phyloP scores from a whole-genome alignment of 805 yeast species.

The Myxozyma geophila region DNA sequence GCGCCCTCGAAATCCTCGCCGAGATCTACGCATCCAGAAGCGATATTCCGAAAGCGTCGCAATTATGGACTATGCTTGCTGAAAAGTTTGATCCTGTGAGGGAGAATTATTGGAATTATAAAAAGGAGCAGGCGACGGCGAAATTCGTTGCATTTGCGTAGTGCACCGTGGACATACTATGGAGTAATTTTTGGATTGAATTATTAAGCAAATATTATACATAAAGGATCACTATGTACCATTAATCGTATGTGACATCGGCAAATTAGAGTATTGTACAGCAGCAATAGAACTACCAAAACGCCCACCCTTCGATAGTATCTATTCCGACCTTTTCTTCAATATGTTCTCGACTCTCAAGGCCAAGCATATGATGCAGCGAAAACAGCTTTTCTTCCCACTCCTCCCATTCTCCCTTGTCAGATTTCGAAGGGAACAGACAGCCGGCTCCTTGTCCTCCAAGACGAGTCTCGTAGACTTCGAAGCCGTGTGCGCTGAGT shows the following conservation, averaged over 20 bases:
- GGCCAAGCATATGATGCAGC: conserved; percentile 48
- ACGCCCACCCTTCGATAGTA: conserved; percentile 56
- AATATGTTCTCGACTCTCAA: conserved; percentile 53
- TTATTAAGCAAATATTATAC: no score
- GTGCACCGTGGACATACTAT: no score
- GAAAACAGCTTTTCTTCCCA: conserved; percentile 35
- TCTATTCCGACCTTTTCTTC: conserved; percentile 55
- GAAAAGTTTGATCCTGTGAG: conserved; percentile 65
- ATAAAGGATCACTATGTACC: no score
- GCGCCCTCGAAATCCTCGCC: conserved; percentile 68
- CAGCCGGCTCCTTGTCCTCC: conserved; percentile 91
- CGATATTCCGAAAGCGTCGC: conserved; percentile 45
- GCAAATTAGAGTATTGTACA: neutral
- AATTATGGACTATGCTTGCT: conserved; percentile 58
- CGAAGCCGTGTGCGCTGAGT: conserved; percentile 59
- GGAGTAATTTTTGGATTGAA: no score
- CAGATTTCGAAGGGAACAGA: conserved; percentile 38
- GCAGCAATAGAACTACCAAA: conserved; percentile 53
- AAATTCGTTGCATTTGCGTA: neutral
- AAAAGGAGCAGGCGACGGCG: neutral
- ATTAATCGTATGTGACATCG: no score
- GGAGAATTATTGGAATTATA: conserved; percentile 59
- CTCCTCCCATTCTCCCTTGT: conserved; percentile 29
- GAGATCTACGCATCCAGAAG: conserved; percentile 50
- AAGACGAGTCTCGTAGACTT: conserved; percentile 74